phyloP scores from a whole-genome alignment of 257 asterid genomes.

The Fraxinus quadrangulata region DNA sequence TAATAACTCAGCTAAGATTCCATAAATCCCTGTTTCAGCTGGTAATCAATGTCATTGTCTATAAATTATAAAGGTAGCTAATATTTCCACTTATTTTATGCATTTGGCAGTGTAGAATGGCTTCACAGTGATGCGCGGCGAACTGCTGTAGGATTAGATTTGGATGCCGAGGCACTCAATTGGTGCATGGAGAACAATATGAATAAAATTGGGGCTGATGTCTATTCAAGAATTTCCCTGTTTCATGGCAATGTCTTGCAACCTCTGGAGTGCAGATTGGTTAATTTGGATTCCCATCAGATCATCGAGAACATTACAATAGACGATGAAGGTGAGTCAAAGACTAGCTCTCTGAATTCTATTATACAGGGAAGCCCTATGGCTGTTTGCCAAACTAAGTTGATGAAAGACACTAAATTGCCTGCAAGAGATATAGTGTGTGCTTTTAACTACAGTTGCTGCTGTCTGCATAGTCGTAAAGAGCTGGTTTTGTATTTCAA shows the following conservation, averaged over 20 bases:
- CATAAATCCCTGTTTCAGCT: neutral
- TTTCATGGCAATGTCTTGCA: conserved; percentile 91
- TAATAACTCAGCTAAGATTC: neutral
- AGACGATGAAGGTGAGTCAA: conserved; percentile 37
- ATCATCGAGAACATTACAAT: conserved; percentile 37
- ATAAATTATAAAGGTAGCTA: neutral
- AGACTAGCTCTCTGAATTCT: conserved; percentile 22
- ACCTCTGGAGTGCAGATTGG: conserved; percentile 68
- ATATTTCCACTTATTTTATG: conserved; percentile 22
- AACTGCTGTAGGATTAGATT: conserved; percentile 92
- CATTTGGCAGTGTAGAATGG: conserved; percentile 79
- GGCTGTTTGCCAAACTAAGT: conserved; percentile 28
- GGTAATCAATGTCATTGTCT: neutral
- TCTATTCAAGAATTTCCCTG: conserved; percentile 61
- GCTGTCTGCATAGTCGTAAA: conserved; percentile 86
- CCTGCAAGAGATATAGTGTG: conserved; percentile 91
- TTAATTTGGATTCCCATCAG: conserved; percentile 44
- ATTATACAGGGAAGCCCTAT: conserved; percentile 23
- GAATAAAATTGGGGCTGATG: conserved; percentile 76
- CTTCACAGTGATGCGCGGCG: conserved; percentile 81
- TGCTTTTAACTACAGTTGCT: conserved; percentile 97
- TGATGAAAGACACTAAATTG: conserved; percentile 53
- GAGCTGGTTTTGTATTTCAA: conserved; percentile 82
- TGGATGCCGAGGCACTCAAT: conserved; percentile 79
- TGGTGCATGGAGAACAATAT: conserved; percentile 85